Evolutionary conservation across 31 red algal genomes (phyloP).

Genomic region (Odonthalia washingtoniensis): DNA sequence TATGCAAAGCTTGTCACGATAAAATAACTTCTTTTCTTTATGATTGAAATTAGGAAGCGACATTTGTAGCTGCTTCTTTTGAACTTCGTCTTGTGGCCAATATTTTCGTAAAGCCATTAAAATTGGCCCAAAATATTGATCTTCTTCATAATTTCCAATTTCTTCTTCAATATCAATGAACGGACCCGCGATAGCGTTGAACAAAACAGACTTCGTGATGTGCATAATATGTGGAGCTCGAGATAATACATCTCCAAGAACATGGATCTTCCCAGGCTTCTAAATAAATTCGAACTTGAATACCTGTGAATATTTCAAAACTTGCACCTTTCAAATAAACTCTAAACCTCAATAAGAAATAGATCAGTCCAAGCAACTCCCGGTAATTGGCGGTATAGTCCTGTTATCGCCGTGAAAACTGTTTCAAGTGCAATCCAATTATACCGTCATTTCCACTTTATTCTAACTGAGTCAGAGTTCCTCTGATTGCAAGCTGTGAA

Average conservation of each 20-base stretch:
- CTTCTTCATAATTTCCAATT: not conserved
- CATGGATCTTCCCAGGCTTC: conserved; percentile 11
- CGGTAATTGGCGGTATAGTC: not conserved
- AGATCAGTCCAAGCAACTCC: not conserved
- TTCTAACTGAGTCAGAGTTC: conserved; percentile 10
- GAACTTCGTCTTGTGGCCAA: not conserved
- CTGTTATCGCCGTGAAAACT: not conserved
- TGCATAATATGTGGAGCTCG: too few species aligned
- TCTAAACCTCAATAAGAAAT: not conserved
- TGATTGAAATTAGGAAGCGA: not conserved
- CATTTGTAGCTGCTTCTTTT: not conserved
- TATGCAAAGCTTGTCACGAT: not conserved
- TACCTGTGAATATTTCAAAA: conserved; percentile 19
- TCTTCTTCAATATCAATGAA: not conserved
- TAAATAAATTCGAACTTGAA: not conserved
- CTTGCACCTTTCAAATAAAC: not conserved
- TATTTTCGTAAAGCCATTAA: not conserved
- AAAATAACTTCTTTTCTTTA: not conserved
- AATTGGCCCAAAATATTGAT: not conserved
- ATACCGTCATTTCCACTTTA: not conserved
- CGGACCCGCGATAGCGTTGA: not conserved
- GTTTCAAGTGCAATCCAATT: not conserved
- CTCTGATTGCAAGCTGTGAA: not conserved
- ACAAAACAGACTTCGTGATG: not conserved
- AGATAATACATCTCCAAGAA: conserved; percentile 4